These are phyloP conservation scores for Magnusiomyces suaveolens DNA, from an alignment of 1,139 yeast species.

Conservation along the genomic window DNA sequence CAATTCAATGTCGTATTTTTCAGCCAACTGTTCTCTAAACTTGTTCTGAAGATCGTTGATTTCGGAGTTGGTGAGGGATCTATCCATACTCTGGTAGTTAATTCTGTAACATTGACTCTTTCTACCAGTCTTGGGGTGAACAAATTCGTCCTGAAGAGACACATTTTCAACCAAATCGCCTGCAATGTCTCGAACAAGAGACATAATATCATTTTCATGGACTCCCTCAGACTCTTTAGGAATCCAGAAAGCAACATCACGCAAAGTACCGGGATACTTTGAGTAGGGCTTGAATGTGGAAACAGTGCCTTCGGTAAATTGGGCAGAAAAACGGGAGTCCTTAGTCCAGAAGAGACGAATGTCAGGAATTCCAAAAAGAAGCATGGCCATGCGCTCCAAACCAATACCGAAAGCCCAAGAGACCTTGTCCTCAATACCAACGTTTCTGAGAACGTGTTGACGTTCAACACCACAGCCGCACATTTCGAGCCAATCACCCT, in stretches of 20 bases:
- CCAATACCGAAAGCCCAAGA: slow-evolving; percentile 99
- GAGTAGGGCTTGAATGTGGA: slow-evolving; percentile 79
- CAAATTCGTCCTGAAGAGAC: slow-evolving; percentile 65
- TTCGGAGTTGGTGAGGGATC: slow-evolving; percentile 75
- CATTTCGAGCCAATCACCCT: slow-evolving; percentile 95
- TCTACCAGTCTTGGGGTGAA: slow-evolving; percentile 71
- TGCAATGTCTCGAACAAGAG: slow-evolving; percentile 68
- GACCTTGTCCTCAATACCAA: slow-evolving; percentile 54
- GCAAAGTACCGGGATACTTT: slow-evolving; percentile 73
- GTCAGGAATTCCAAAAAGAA: slow-evolving; percentile 89
- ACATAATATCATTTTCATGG: slow-evolving; percentile 91
- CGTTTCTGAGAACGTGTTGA: slow-evolving; percentile 62
- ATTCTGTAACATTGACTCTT: slow-evolving; percentile 81
- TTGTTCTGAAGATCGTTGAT: slow-evolving; percentile 58
- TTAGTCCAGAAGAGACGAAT: slow-evolving; percentile 86
- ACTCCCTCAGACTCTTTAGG: slow-evolving; percentile 37
- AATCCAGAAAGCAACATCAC: slow-evolving; percentile 92
- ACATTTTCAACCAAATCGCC: slow-evolving; percentile 89
- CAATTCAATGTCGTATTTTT: slow-evolving; percentile 49
- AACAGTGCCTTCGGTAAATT: slow-evolving; percentile 58
- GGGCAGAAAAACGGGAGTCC: slow-evolving; percentile 68
- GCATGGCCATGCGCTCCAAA: slow-evolving; percentile 90
- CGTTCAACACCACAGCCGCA: slow-evolving; percentile 93
- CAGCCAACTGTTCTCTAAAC: slow-evolving; percentile 48
- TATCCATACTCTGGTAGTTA: slow-evolving; percentile 91